Conservation (phyloP, 2,329 filamentous ascomycete genomes). For the Monilinia aucupariae region DNA sequence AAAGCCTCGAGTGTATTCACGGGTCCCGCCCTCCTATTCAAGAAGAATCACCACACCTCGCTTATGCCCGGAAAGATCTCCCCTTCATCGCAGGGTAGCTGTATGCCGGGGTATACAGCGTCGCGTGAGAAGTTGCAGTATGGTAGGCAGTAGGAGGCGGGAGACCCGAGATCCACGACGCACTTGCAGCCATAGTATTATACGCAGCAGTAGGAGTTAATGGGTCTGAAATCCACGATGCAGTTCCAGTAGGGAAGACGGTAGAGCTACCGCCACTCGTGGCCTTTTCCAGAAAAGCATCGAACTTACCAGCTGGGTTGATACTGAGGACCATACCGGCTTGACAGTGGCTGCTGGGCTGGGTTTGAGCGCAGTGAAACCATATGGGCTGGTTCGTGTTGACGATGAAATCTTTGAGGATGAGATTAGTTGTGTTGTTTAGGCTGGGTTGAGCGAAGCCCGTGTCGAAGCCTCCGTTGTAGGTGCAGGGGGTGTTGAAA, state of each 20-base stretch:
- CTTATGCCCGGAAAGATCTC: neutral
- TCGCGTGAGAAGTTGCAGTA: neutral
- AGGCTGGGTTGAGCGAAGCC: conserved; percentile 29
- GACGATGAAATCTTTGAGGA: neutral
- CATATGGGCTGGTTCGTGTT: neutral
- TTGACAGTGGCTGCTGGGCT: neutral
- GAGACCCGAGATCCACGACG: neutral
- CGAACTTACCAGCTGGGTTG: neutral
- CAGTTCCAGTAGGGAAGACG: neutral
- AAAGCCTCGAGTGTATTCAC: neutral
- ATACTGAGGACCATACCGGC: conserved; percentile 8
- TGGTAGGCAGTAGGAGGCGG: neutral
- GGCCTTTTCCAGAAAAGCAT: neutral
- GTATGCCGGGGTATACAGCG: neutral
- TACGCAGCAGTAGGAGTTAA: neutral
- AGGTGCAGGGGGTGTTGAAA: conserved; percentile 57
- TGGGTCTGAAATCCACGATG: neutral
- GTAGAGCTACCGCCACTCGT: neutral
- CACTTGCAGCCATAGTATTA: neutral
- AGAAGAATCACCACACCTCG: too few relatives aligned
- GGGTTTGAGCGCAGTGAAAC: conserved; percentile 7
- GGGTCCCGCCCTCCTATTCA: neutral
- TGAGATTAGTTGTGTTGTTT: neutral
- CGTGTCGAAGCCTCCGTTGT: conserved; percentile 60
- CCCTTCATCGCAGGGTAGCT: conserved; percentile 3